Base-by-base conservation (phyloP, 306 rosid species). In the Glycine tomentella region DNA sequence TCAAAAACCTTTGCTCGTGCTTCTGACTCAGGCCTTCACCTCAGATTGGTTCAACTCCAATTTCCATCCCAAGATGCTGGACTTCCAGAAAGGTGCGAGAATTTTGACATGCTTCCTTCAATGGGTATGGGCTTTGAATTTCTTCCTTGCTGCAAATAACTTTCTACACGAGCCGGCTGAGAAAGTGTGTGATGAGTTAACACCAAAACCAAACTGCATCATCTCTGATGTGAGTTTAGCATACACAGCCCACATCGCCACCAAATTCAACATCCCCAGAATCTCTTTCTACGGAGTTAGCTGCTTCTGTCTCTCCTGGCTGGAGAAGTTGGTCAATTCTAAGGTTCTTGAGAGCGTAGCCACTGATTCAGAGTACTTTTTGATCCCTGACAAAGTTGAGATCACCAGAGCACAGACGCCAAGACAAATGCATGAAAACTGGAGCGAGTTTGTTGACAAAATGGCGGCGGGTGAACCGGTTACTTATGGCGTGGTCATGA, bases 211-310 rank as follows among this genome's bases (percentile, higher is more conserved):
- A 13, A 74, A 57, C 73, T 89, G 91, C 87, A 87, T 92, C 17
- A 87, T 92, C 55, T 89, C 97, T 20, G 93, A 90, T 55, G 69
- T 84, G 36, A 1, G 87, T 36, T 67, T 94, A 52, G 84, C 92
- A 3, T 93, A 89, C 81, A 89, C 93, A 14, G 70, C 90, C 38
- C 40, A 82, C 36, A 81, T 93, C n/a, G 89, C 92, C 10, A 50
- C 8, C 11, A 85, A 77, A 55, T 83, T 87, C 49, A 17, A 81
- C 7, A 78, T 91, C 55, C 97, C 94, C 1, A 82, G 97, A 87
- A 74, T 93, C 11, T 84, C 92, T 4, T 93, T 91, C 85, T 5
- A 9, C n/a, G 90, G 86, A 9, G 25, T 63, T 0, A 5, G 85
- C 40, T 88, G 93, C 42, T 89, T 89, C 79, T 78, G 59, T 63